A percentile compares a stretch with the other conserved stretches of the same genome.
phyloP scores from a whole-genome alignment of 2,329 filamentous ascomycete species.

The Hansfordia pulvinata region DNA sequence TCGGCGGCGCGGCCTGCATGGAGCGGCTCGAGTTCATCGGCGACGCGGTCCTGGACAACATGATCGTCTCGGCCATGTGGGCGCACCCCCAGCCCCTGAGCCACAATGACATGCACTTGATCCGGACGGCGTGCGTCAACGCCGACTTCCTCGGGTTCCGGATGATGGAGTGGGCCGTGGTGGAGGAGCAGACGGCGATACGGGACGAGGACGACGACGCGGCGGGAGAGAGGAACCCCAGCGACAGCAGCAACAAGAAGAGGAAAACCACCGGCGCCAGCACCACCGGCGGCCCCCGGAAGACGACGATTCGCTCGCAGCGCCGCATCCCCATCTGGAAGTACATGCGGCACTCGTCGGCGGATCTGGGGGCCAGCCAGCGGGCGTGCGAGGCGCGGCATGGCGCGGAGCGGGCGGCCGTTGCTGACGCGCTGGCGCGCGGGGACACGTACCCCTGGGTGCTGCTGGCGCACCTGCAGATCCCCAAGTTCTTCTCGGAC shows the following conservation, averaged over 20 bases:
- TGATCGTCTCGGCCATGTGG: slow-evolving; percentile 55
- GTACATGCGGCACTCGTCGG: slow-evolving; percentile 49
- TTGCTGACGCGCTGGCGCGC: slow-evolving; percentile 34
- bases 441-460: slow-evolving; percentile 62
- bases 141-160: slow-evolving; percentile 67
- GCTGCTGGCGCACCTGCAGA: slow-evolving; percentile 47
- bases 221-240: slow-evolving; percentile 11
- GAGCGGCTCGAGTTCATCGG: slow-evolving; percentile 83
- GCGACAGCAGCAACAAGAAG: slow-evolving; percentile 11
- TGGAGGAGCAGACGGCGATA: slow-evolving; percentile 16
- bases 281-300: slow-evolving; percentile 4
- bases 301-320: slow-evolving; percentile 5
- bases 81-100: slow-evolving; percentile 23
- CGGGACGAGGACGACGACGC: no score
- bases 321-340: slow-evolving; percentile 45
- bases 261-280: slow-evolving; percentile 8
- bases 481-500: slow-evolving; percentile 73
- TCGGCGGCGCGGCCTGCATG: slow-evolving; percentile 22
- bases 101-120: slow-evolving; percentile 54
- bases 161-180: slow-evolving; percentile 42
- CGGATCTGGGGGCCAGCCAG: slow-evolving; percentile 32
- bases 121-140: slow-evolving; percentile 68
- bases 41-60: slow-evolving; percentile 69
- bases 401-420: slow-evolving; percentile 26
- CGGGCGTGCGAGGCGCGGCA: slow-evolving; percentile 29